Evolutionary conservation across 805 yeast genomes (phyloP).

Genomic region (Candida silvatica): DNA sequence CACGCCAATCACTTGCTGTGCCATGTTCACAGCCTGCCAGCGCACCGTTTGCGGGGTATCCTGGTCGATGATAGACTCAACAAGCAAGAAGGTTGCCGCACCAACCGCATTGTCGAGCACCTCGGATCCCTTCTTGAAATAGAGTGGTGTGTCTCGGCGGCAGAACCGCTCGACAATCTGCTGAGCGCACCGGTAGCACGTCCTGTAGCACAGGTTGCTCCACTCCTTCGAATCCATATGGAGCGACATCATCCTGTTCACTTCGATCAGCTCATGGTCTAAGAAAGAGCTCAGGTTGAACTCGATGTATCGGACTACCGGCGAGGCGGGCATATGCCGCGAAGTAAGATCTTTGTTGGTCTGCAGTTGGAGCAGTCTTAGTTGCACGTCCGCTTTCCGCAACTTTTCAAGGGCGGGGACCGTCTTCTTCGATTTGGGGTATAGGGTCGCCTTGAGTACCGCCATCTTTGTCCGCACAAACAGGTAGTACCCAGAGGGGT

Average conservation of each 20-base stretch:
- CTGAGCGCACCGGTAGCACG: constrained; percentile 16
- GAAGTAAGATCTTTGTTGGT: constrained; percentile 7
- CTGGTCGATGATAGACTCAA: constrained; percentile 20
- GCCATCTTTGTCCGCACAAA: too few species aligned
- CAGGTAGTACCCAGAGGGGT: too few species aligned
- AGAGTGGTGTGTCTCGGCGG: constrained; percentile 8
- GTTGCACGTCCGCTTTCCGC: constrained; percentile 18
- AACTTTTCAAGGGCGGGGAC: constrained; percentile 13
- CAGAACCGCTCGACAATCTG: constrained; percentile 11
- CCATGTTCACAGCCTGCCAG: constrained; percentile 7
- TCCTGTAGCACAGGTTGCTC: constrained; percentile 12
- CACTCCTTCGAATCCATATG: constrained; percentile 19
- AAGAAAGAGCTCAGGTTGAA: constrained; percentile 12
- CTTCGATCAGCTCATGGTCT: constrained; percentile 18
- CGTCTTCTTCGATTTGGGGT: too few species aligned
- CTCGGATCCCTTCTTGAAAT: constrained; percentile 16
- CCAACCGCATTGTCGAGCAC: constrained; percentile 18
- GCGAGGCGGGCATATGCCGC: constrained; percentile 8
- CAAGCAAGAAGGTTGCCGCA: constrained; percentile 21
- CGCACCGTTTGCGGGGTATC: constrained; percentile 11
- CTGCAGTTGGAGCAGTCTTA: constrained; percentile 16
- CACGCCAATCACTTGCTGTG: constrained; percentile 11
- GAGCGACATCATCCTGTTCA: constrained; percentile 21
- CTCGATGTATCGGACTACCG: constrained; percentile 10
- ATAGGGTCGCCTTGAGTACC: too few species aligned